Percentiles rank a stretch among this genome's conserved stretches.
Evolutionary conservation across 768 basidiomycete species (phyloP).

Genomic region (Aureoboletus auriporus): DNA sequence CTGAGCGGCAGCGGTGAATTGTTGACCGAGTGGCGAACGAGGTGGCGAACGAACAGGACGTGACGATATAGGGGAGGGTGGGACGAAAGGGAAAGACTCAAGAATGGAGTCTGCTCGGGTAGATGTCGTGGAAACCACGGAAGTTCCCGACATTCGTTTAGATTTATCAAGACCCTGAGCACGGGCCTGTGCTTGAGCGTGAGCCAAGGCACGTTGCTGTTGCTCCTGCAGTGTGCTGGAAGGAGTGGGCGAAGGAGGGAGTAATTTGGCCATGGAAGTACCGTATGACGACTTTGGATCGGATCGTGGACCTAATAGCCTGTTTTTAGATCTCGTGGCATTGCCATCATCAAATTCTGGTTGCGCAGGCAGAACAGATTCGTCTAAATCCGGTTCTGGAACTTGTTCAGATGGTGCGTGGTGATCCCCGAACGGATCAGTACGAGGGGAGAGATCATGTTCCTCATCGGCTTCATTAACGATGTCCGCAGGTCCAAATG

Average conservation of each 20-base stretch:
- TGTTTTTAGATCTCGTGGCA: constrained; percentile 66
- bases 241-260: constrained; percentile 41
- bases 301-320: constrained; percentile 36
- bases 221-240: constrained; percentile 52
- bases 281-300: constrained; percentile 46
- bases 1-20: constrained; percentile 37
- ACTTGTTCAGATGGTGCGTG: constrained; percentile 28
- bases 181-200: constrained; percentile 57
- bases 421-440: constrained; percentile 65
- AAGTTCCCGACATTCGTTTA: constrained; percentile 59
- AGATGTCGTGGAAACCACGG: constrained; percentile 62
- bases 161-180: constrained; percentile 45
- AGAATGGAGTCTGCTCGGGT: constrained; percentile 80
- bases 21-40: constrained; percentile 66
- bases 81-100: constrained; percentile 86
- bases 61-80: constrained; percentile 85
- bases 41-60: constrained; percentile 72
- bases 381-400: constrained; percentile 35
- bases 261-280: constrained; percentile 60
- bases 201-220: constrained; percentile 59
- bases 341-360: constrained; percentile 61
- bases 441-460: constrained; percentile 21
- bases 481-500: constrained; percentile 69
- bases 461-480: constrained; percentile 43
- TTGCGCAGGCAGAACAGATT: constrained; percentile 45